A percentile compares a stretch with the other conserved stretches of the same genome.
Conservation (phyloP, 2,329 filamentous ascomycete species). For the Pseudopithomyces maydicus region DNA sequence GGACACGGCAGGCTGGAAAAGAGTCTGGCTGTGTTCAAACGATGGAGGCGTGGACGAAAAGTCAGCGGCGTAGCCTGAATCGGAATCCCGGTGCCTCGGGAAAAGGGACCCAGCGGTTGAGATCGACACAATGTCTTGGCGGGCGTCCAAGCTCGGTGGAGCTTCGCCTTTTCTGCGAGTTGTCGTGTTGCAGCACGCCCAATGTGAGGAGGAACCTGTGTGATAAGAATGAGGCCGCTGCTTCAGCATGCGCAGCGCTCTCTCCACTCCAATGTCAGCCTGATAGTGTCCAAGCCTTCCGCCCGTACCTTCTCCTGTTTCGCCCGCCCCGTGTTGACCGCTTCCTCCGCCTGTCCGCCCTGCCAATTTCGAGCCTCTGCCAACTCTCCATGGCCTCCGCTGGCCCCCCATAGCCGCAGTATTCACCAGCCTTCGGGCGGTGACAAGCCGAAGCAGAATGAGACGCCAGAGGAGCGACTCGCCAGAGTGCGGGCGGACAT, state of each 20-base stretch:
- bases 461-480: constrained; percentile 14
- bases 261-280: constrained; percentile 24
- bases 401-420: constrained; percentile 9
- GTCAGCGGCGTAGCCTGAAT: constrained; percentile 16
- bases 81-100: constrained; percentile 26
- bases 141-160: constrained; percentile 26
- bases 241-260: constrained; percentile 48
- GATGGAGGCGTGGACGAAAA: constrained; percentile 9
- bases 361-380: constrained; percentile 36
- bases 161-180: constrained; percentile 17
- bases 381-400: constrained; percentile 12
- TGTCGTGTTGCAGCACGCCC: constrained; percentile 10
- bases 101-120: background rate
- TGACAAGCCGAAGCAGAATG: constrained; percentile 15
- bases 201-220: constrained; percentile 28
- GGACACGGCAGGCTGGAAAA: constrained; percentile 1
- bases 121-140: constrained; percentile 26
- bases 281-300: constrained; percentile 14
- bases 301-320: constrained; percentile 15
- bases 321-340: constrained; percentile 7
- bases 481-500: constrained; percentile 4
- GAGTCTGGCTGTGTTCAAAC: constrained; percentile 2
- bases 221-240: constrained; percentile 46
- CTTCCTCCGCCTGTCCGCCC: constrained; percentile 32
- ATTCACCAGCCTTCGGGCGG: constrained; percentile 21